Evolutionary conservation across 2,329 filamentous ascomycete species (phyloP), one percentile per base, ranked within the genome.

Genomic region (Tolypocladium nubicola): DNA sequence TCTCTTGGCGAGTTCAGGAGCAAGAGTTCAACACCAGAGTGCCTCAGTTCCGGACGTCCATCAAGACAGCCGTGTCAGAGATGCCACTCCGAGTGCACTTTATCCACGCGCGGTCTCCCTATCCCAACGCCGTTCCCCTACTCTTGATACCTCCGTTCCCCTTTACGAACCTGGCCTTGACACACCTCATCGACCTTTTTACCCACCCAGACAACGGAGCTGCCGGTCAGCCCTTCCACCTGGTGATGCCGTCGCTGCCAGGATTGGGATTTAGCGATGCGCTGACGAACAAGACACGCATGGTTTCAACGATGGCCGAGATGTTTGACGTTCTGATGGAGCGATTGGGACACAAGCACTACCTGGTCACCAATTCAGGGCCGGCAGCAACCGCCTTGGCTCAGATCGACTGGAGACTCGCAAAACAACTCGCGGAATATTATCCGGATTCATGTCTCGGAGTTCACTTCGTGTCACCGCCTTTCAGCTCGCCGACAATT

Each of bases 181-280:
- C 75, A 10, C 79, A 83, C 37, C 73, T 87, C 57, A 73, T 86
- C 55, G 71, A 77, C 37, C 72, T 74, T 5, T 73, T 88, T 49
- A 79, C 78, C 4, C 73, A 82, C 26, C 82, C 83, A 2, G 70
- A 78, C 11, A 73, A 76, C 68, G 67, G 70, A 62, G 63, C 68
- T 56, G 63, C 65, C 47, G 64, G 70, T 21, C 79, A 81, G 59
- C 76, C 83, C 0, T 89, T 88, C 63, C 82, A 88, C 64, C 66
- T 88, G n/a, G 78, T 89, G 23, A 80, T 82, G 23, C 85, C 86
- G 1, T 83, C 82, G 49, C 76, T 88, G 23, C 85, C 86, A 0
- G 85, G 85, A 0, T 73, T 86, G 52, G 85, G 84, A 19, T 89
- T 88, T 65, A 87, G 84, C 67, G 84, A 88, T 67, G 74, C 83